Evolutionary conservation across 2,329 filamentous ascomycete genomes (phyloP), one percentile per base, ranked within the genome.

Genomic region (Monosporascus sp.): DNA sequence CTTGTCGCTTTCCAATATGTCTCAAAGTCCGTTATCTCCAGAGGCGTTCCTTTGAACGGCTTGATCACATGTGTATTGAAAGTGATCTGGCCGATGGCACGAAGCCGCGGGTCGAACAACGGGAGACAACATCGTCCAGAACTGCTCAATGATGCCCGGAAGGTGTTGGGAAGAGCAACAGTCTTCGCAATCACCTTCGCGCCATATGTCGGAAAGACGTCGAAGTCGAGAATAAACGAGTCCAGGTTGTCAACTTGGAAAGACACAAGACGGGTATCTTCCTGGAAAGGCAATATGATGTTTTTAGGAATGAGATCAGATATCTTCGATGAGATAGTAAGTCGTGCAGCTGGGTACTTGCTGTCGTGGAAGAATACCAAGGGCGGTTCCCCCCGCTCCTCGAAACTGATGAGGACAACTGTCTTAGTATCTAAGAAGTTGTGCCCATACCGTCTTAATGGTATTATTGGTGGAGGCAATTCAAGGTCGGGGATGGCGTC

Each of bases 1-100:
- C 91, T 96, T 1, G 94, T 99, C 0, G 93, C 93, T 72, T 97
- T 99, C 94, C 94, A 99, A 71, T 99, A 99, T 0, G 94, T 97
- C 58, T 96, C 94, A 63, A 97, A 99, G 66, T 97, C 92, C 1
- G 94, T 96, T 56, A 99, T 97, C 70, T 99, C 94, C 22, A 99
- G 77, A 3, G 94, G 91, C 56, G 91, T 88, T 7, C 94, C 93
- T 58, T 86, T 85, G 74, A 97, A 99, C 0, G 94, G 94, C 66
- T 96, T 97, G 69, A 99, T 95, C 26, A 97, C 91, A 68, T 97
- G 92, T 52, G 91, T 96, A 59, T 89, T 89, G 76, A 99, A 99
- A 58, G 85, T 91, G 60, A 97, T 90, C 65, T 96, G 89, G 6
- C 94, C 94, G 64, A 99, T 97, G 8, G 91, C 89, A 46, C 93